Percentiles rank a stretch among this genome's conserved stretches.
phyloP scores from a whole-genome alignment of 805 yeast genomes.

The Candida manassasensis region DNA sequence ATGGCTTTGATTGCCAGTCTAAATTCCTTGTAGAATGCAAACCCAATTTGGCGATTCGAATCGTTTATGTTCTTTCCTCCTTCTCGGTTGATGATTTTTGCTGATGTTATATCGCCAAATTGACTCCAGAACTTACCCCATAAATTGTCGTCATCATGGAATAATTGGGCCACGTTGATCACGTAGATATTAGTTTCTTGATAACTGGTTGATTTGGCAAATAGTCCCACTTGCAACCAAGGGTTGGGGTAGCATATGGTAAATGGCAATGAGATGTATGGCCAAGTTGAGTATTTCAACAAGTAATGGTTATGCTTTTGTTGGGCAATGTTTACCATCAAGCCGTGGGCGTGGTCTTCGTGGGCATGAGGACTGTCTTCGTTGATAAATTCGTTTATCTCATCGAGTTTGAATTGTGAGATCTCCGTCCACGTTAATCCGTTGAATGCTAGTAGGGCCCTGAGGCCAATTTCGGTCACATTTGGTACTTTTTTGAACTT shows the following conservation, averaged over 20 bases:
- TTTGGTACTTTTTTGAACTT: constrained; percentile 28
- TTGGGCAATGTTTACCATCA: constrained; percentile 30
- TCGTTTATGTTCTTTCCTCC: constrained; percentile 2
- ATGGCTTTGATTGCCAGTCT: constrained; percentile 63
- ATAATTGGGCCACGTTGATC: constrained; percentile 52
- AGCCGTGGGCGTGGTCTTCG: constrained; percentile 4
- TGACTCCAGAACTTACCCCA: constrained; percentile 39
- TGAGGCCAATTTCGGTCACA: constrained; percentile 44
- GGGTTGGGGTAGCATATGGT: constrained; percentile 9
- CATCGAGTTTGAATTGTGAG: constrained; percentile 16
- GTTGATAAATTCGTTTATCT: constrained; percentile 2
- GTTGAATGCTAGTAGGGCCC: constrained; percentile 46
- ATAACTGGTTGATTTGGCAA: constrained; percentile 25
- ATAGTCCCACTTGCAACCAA: constrained; percentile 11
- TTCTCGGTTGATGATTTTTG: constrained; percentile 31
- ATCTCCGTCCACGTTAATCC: constrained; percentile 44
- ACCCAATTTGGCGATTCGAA: constrained; percentile 43
- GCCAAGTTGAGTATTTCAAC: constrained; percentile 9
- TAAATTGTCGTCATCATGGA: constrained; percentile 48
- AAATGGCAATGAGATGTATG: constrained; percentile 6
- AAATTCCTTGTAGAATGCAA: constrained; percentile 56
- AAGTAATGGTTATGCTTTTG: constrained; percentile 32
- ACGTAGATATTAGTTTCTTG: constrained; percentile 75
- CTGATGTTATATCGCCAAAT: constrained; percentile 37
- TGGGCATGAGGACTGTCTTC: constrained; percentile 6